Base-by-base conservation (phyloP, 345 rosid species). In the Abelmoschus esculentus region DNA sequence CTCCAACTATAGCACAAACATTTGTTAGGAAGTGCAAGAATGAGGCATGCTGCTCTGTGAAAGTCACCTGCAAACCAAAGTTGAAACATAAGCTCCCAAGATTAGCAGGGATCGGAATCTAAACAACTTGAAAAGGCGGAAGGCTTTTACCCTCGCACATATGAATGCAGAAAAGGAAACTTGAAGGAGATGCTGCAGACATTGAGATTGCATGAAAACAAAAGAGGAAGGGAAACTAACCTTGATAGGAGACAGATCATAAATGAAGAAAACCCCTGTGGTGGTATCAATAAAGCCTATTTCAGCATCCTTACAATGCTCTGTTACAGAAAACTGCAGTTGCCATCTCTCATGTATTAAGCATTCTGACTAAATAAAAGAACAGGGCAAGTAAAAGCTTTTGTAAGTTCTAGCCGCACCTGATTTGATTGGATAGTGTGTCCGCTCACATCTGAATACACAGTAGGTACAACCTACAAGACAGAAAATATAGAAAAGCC, bases 221-320 rank as follows among this genome's bases (percentile, higher is more conserved):
- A 31, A 50, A 64, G 18, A 44, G 28, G 57, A 75, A 66, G 15
- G 13, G 2, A 18, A 66, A 50, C 74, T 60, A 28, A 91, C 99
- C 99, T 95, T 95, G 72, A 95, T 91, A 14, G 99, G 98, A 67
- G 99, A 95, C 55, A 95, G 98, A 76, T 95, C 99, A 83, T 95
- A 91, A 76, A 91, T 88, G 90, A 95, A 88, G 90, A 91, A 95
- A 62, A 95, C 90, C 71, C 97, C 99, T 0, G 96, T 93, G 38
- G 85, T 84, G 53, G 96, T 75, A 75, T 88, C 96, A 29, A 91
- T 83, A 3, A 66, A 85, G 66, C 93, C 95, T 17, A 77, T 72
- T 15, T 87, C 93, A 44, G 85, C 79, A 60, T 75, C 76, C 79
- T 84, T 91, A 64, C 83, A 91, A 82, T 91, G 96, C 75, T 95